Conservation (phyloP, 345 rosid species). For the Lenwebbia sp. region DNA sequence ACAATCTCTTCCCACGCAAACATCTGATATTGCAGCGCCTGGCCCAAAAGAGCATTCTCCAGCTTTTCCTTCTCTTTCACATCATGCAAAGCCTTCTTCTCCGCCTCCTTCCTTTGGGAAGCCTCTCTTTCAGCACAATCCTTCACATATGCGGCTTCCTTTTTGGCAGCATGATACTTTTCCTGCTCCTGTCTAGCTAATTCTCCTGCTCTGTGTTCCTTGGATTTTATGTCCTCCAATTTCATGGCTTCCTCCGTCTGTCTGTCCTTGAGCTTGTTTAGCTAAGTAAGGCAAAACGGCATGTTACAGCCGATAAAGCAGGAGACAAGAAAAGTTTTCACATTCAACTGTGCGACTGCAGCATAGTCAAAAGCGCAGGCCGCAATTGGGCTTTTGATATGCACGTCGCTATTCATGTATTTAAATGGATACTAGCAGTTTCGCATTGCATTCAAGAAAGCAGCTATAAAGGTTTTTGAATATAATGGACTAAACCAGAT, state of each 20-base stretch:
- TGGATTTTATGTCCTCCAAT: conserved; percentile 36
- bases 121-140: conserved; percentile 41
- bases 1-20: conserved; percentile 82
- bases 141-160: conserved; percentile 38
- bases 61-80: conserved; percentile 67
- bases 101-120: conserved; percentile 42
- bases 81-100: conserved; percentile 38
- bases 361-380: neutral
- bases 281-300: conserved; percentile 16
- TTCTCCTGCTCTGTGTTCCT: conserved; percentile 48
- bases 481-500: neutral
- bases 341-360: neutral
- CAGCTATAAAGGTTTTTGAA: neutral
- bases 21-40: conserved; percentile 33
- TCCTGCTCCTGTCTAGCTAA: conserved; percentile 50
- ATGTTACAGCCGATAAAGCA: neutral
- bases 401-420: neutral
- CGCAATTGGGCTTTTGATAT: neutral
- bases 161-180: conserved; percentile 41
- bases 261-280: conserved; percentile 31
- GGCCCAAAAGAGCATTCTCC: conserved; percentile 43
- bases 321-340: neutral
- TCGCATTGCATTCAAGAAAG: neutral
- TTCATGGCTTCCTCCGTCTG: conserved; percentile 42
- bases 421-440: neutral